Base-by-base conservation (phyloP, 1,139 yeast genomes). In the Yamadazyma sp. region DNA sequence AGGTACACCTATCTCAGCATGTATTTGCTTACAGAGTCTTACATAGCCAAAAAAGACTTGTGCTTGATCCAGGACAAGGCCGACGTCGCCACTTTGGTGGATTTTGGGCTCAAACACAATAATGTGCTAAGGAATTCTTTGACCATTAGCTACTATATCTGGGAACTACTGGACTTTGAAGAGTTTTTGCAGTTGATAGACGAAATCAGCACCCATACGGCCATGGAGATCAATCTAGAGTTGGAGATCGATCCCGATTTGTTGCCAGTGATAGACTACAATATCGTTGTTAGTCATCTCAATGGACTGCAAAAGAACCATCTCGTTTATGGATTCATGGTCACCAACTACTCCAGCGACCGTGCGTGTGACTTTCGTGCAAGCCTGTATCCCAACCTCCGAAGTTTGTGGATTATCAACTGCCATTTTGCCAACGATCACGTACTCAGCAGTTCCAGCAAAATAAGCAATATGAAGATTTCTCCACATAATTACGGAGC, bases 181-280 rank as follows among this genome's bases (percentile, higher is more conserved):
- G 53, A 53, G 18, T 48, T 55, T 26, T 27, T 46, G 11, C 38
- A 33, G 11, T 20, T 54, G 23, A 17, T 51, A 3, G 22, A 27
- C 18, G 35, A 30, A 26, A 5, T 42, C 23, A 33, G 30, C 10
- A 5, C 18, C 9, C 27, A 33, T 33, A 12, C 32, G 31, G 17
- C 12, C 4, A 31, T 34, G n/a, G 22, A 14, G 35, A 40, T 46
- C 34, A 55, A 56, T 39, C 34, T 59, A 3, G 64, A 59, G 37
- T 18, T 59, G 14, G 63, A 58, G 36, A 49, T 59, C 33, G 55
- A 55, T 24, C 51, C 56, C 3, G 56, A 49, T 3, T 41, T 56
- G 6, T 39, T 48, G 30, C 49, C 48, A 15, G 20, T 43, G 16
- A 35, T 59, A 2, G 46, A 48, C 35, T 30, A 56, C 11, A 42